Base-by-base conservation (phyloP, 2,329 filamentous ascomycete genomes). In the Leptographium galeiforme region DNA sequence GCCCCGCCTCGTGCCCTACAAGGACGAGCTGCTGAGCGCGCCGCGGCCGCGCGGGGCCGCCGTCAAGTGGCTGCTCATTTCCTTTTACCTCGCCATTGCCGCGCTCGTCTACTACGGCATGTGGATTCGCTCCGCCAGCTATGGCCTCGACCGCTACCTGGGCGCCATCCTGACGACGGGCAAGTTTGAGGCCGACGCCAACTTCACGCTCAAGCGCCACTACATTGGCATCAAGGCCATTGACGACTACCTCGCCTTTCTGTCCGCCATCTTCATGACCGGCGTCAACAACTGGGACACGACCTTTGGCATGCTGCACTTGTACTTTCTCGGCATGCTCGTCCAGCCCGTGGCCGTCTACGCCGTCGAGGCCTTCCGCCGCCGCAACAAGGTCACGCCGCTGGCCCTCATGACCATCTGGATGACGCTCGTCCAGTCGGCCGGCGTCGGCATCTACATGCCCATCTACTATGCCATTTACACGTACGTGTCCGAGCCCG, bases 351-450 rank as follows among this genome's bases (percentile, higher is more conserved):
- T 58, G 0, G 46, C 54, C 12, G 55, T 59, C 40, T 60, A 55
- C 56, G 52, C 48, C 0, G 47, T 56, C 30, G 59, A 60, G 38
- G 54, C 52, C 1, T 54, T 55, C 33, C 54, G 59, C 8, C 52
- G 48, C 3, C 55, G 57, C 16, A 58, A 58, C 30, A 38, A 38
- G 13, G 16, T 55, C 2, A 55, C 54, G n/a, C 54, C 51, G n/a
- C 32, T 55, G 36, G 47, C 54, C 2, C 13, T 53, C 2, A 16
- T 55, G 11, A 48, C 54, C 16, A 8, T 53, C 14, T 55, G 54
- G 54, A 16, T 53, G 14, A 48, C 51, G n/a, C 43, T 53, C 0
- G 54, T 53, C 1, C 54, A 55, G 32, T 30, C 46, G 16, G 54
- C 54, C 43, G 54, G 54, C 19, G 43, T 53, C 4, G 54, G 54